Conservation (phyloP, 1,139 yeast genomes). For the Pichia sp. region DNA sequence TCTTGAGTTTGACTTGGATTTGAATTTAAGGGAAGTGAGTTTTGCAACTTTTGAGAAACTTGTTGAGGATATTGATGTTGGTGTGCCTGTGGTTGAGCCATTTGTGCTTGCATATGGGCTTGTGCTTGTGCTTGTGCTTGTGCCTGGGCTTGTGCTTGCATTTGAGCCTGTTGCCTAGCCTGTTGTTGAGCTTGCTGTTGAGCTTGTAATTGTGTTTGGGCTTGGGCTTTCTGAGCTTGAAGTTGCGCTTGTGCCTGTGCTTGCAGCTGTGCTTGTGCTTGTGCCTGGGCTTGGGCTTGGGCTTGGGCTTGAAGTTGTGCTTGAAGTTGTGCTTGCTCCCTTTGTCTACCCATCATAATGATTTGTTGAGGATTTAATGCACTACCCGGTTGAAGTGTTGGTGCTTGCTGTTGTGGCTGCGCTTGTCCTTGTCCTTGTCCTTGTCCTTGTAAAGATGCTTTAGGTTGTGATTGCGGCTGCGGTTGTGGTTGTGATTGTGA, state of each 20-base stretch:
- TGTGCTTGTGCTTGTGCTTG: not conserved
- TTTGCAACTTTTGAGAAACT: too few relatives aligned
- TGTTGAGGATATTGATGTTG: too few relatives aligned
- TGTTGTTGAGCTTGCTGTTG: not conserved
- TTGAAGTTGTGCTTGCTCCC: slow-evolving; percentile 12
- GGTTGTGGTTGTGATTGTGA: slow-evolving; percentile 22
- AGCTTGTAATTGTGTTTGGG: slow-evolving; percentile 11
- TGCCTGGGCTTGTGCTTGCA: not conserved
- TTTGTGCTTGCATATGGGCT: not conserved
- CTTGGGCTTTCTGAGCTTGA: slow-evolving; percentile 14
- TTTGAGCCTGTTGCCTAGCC: not conserved
- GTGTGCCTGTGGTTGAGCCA: too few relatives aligned
- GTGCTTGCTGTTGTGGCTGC: not conserved
- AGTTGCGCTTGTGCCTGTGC: slow-evolving; percentile 9
- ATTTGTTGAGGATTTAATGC: slow-evolving; percentile 29
- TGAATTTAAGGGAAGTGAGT: not conserved
- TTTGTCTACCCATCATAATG: slow-evolving; percentile 26
- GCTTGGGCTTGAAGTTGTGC: slow-evolving; percentile 16
- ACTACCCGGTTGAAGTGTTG: slow-evolving; percentile 18
- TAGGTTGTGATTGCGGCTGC: slow-evolving; percentile 12
- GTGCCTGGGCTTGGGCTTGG: slow-evolving; percentile 8
- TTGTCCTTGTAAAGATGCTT: slow-evolving; percentile 2
- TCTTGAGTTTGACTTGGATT: not conserved
- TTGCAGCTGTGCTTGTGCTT: slow-evolving; percentile 10
- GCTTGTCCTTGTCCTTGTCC: too few relatives aligned